Percentiles rank a stretch among this genome's conserved stretches.
Conservation (phyloP, 192 early-diverging fungal genomes). For the Funneliformis mosseae region DNA sequence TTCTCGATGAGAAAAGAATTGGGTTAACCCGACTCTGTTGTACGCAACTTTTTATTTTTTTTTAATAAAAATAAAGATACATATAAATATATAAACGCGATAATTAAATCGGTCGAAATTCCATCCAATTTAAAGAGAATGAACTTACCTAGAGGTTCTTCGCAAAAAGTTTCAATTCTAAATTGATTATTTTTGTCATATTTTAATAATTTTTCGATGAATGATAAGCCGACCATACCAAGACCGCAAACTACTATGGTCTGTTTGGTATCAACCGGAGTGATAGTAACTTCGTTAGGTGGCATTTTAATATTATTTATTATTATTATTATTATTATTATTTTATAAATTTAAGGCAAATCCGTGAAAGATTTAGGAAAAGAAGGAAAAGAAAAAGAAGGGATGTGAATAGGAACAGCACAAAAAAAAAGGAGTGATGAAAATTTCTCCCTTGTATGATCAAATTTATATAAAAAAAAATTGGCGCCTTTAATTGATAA, state of each 20-base stretch:
- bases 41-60: constrained; percentile 55
- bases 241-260: constrained; percentile 63
- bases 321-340: no score
- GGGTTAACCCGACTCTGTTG: constrained; percentile 67
- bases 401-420: no score
- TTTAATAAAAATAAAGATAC: neutral
- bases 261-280: neutral
- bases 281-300: neutral
- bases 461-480: no score
- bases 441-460: no score
- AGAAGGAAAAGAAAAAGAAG: no score
- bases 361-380: no score
- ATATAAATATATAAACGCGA: neutral
- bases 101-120: neutral
- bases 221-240: constrained; percentile 68
- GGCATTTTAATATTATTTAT: no score
- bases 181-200: constrained; percentile 53
- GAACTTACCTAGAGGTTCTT: constrained; percentile 52
- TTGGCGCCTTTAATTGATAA: no score
- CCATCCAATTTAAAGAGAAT: neutral
- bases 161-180: constrained; percentile 54
- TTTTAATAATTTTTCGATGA: constrained; percentile 64
- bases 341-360: no score
- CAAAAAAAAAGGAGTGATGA: no score
- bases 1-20: constrained; percentile 61